These are phyloP conservation scores for Septoria petroselini DNA, from an alignment of 2,329 filamentous ascomycete species.

Conservation along the genomic window DNA sequence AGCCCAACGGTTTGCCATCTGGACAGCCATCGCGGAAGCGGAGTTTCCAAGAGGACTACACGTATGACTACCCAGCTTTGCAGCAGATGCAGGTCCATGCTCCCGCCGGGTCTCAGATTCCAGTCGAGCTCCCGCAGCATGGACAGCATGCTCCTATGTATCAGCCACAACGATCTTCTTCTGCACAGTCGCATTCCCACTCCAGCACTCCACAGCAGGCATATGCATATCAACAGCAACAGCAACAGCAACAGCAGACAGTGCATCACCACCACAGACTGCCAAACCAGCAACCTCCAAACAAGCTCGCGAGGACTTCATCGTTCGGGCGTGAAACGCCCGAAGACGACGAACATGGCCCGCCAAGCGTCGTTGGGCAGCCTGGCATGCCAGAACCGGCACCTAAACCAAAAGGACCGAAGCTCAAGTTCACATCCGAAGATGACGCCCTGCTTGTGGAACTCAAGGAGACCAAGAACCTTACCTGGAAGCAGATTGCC, in stretches of 20 bases:
- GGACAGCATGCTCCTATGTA: conserved; percentile 29
- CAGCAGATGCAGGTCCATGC: conserved; percentile 40
- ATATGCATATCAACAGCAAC: conserved; percentile 43
- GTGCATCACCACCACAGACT: conserved; percentile 76
- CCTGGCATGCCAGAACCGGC: conserved; percentile 84
- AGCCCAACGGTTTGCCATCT: conserved; percentile 15
- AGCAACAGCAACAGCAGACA: conserved; percentile 47
- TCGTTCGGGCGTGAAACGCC: conserved; percentile 15
- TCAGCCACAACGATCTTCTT: conserved; percentile 28
- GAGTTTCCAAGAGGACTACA: conserved; percentile 43
- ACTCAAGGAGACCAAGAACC: conserved; percentile 87
- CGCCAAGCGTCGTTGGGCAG: conserved; percentile 81
- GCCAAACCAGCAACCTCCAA: conserved; percentile 67
- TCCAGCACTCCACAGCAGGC: conserved; percentile 24
- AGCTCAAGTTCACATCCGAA: conserved; percentile 89
- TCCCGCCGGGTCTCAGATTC: conserved; percentile 36
- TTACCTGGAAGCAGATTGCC: conserved; percentile 97
- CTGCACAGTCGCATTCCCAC: conserved; percentile 25
- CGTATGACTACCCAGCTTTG: conserved; percentile 42
- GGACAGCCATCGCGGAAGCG: conserved; percentile 41
- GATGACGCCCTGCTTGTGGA: conserved; percentile 86
- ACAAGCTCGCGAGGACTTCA: conserved; percentile 59
- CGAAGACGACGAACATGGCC: conserved; percentile 51
- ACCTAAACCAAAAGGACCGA: conserved; percentile 75
- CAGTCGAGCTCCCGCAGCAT: conserved; percentile 41